Conservation (phyloP, 2,329 filamentous ascomycete genomes). For the Tolypocladium ovalisporum region DNA sequence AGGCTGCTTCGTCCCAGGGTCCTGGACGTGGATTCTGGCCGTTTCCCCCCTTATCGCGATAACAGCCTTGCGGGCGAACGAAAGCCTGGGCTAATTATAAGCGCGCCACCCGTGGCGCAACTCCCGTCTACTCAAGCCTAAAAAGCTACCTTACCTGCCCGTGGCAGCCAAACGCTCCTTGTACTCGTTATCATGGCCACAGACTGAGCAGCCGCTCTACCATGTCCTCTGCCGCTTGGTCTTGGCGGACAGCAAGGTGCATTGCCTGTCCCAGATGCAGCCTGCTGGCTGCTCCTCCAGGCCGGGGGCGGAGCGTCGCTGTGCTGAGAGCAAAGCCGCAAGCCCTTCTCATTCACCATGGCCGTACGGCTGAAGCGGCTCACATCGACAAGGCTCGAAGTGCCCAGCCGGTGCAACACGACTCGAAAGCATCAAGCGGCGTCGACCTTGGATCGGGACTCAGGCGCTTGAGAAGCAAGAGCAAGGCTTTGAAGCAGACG, state of each 20-base stretch:
- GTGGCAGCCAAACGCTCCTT: background rate
- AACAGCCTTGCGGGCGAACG: background rate
- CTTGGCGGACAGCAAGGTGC: constrained; percentile 1
- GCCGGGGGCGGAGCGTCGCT: background rate
- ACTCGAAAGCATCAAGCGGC: background rate
- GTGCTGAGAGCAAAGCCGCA: background rate
- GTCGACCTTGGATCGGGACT: constrained; percentile 3
- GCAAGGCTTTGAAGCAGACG: constrained; percentile 12
- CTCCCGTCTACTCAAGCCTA: background rate
- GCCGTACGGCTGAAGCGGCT: background rate
- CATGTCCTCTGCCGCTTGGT: constrained; percentile 5
- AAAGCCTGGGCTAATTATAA: background rate
- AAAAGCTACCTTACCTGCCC: background rate
- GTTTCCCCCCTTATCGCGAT: background rate
- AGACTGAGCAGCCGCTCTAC: background rate
- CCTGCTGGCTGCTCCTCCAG: background rate
- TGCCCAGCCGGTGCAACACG: background rate
- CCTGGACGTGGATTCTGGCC: too few species aligned
- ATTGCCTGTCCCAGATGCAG: constrained; percentile 1
- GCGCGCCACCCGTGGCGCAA: constrained; percentile 1
- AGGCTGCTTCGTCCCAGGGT: too few species aligned
- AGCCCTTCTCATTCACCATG: background rate
- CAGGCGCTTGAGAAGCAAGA: constrained; percentile 7
- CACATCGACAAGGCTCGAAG: background rate
- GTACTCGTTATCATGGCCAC: background rate